A percentile compares a stretch with the other conserved stretches of the same genome.
Evolutionary conservation across 2,329 filamentous ascomycete species (phyloP).

Genomic region (Mycocentrospora acerina): DNA sequence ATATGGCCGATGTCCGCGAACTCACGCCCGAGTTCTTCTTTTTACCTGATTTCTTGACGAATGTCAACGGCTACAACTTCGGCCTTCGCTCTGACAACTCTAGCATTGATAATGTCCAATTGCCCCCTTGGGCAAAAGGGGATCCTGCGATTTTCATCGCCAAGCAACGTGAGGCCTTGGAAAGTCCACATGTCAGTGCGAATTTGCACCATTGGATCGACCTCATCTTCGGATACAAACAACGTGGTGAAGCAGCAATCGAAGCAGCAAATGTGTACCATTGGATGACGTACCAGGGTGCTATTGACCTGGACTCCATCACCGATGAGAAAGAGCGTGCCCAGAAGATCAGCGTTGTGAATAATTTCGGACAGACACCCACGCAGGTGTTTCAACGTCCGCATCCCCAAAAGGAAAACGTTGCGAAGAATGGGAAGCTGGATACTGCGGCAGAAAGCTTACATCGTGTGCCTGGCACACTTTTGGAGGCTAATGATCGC

Average conservation of each 20-base stretch:
- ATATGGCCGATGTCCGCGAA: slow-evolving; percentile 92
- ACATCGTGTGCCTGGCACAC: slow-evolving; percentile 73
- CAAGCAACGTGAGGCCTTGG: slow-evolving; percentile 92
- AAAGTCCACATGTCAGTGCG: slow-evolving; percentile 88
- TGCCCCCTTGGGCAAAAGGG: slow-evolving; percentile 97
- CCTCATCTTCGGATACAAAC: slow-evolving; percentile 89
- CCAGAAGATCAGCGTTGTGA: slow-evolving; percentile 92
- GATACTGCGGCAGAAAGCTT: slow-evolving; percentile 78
- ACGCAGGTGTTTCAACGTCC: slow-evolving; percentile 86
- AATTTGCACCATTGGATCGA: slow-evolving; percentile 95
- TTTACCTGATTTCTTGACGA: slow-evolving; percentile 90
- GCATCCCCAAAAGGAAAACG: slow-evolving; percentile 73
- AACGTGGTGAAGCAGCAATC: slow-evolving; percentile 86
- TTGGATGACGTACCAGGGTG: slow-evolving; percentile 90
- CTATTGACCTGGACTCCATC: slow-evolving; percentile 89
- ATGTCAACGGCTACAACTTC: slow-evolving; percentile 93
- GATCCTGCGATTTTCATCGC: slow-evolving; percentile 94
- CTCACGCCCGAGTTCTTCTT: slow-evolving; percentile 98
- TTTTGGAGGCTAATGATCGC: slow-evolving; percentile 74
- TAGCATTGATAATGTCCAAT: slow-evolving; percentile 77
- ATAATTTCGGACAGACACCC: slow-evolving; percentile 97
- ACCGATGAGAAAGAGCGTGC: slow-evolving; percentile 82
- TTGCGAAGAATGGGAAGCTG: slow-evolving; percentile 66
- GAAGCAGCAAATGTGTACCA: slow-evolving; percentile 96
- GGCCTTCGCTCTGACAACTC: slow-evolving; percentile 79